Percentiles rank a stretch among this genome's conserved stretches.
Conservation (phyloP, 805 yeast genomes). For the Metschnikowia baotianmanensis region DNA sequence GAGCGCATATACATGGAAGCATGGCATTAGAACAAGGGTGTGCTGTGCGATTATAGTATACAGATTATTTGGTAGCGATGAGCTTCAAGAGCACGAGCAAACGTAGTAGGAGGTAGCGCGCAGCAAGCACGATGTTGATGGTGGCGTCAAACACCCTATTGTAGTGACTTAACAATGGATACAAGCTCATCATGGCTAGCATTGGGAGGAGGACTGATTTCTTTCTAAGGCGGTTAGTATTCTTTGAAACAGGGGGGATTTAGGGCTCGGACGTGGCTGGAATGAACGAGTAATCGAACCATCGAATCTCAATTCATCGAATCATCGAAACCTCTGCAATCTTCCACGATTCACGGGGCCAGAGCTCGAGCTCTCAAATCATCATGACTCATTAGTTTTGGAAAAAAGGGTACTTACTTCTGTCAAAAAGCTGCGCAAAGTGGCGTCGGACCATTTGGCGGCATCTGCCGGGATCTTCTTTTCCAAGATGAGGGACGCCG, state of each 20-base stretch:
- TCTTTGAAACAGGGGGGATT: neutral
- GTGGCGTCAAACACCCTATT: conserved; percentile 19
- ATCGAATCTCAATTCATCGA: too few relatives aligned
- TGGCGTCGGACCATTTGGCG: conserved; percentile 8
- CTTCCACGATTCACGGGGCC: too few relatives aligned
- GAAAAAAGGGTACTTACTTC: conserved; percentile 15
- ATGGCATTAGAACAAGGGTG: too few relatives aligned
- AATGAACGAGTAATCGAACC: too few relatives aligned
- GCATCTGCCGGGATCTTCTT: conserved; percentile 6
- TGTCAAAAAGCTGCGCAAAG: conserved; percentile 6
- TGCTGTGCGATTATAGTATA: conserved; percentile 2
- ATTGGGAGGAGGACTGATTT: conserved; percentile 44
- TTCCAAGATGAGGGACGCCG: conserved; percentile 9
- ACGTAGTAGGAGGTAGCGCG: conserved; percentile 10
- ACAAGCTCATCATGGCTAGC: conserved; percentile 46
- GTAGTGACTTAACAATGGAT: conserved; percentile 45
- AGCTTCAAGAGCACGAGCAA: conserved; percentile 6
- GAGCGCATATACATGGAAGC: too few relatives aligned
- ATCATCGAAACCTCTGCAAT: too few relatives aligned
- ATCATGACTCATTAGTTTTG: too few relatives aligned
- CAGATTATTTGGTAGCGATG: conserved; percentile 5
- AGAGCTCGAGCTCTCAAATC: too few relatives aligned
- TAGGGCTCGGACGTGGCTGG: too few relatives aligned
- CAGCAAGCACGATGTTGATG: conserved; percentile 6
- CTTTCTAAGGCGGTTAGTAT: conserved; percentile 38